Conservation (phyloP, 139 green algal species). For the Mychonastes homosphaera region DNA sequence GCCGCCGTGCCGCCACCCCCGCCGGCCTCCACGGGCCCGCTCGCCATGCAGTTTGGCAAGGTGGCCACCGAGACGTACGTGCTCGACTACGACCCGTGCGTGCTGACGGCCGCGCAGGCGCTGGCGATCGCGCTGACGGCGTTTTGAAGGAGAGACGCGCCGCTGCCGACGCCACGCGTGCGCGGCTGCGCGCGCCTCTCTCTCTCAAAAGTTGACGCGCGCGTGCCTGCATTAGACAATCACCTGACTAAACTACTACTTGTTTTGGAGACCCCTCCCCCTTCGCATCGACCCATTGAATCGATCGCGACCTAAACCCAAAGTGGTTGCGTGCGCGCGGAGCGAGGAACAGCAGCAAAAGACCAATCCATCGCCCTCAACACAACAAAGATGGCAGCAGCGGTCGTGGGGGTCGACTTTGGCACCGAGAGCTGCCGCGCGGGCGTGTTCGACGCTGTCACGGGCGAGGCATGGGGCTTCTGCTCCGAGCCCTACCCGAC, state of each 20-base stretch:
- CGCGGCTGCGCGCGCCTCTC: no score
- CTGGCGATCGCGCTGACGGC: slow-evolving; percentile 74
- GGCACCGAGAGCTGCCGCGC: slow-evolving; percentile 60
- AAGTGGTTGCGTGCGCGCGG: no score
- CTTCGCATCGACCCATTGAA: no score
- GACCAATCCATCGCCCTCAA: no score
- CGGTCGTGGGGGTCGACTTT: slow-evolving; percentile 59
- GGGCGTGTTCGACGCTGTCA: slow-evolving; percentile 44
- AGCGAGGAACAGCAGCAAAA: no score
- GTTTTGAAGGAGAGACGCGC: slow-evolving; percentile 79
- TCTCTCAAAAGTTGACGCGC: no score
- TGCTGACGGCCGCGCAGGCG: slow-evolving; percentile 62
- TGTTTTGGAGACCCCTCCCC: no score
- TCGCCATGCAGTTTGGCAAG: slow-evolving; percentile 91
- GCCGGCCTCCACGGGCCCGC: slow-evolving; percentile 29
- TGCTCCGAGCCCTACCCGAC: slow-evolving; percentile 34
- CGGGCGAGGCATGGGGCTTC: neutral
- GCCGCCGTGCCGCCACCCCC: no score
- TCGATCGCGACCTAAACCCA: no score
- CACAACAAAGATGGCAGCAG: slow-evolving; percentile 1
- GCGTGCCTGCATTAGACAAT: no score
- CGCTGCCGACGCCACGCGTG: no score
- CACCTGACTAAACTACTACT: no score
- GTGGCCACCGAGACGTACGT: slow-evolving; percentile 75
- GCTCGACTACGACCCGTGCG: slow-evolving; percentile 66